phyloP scores from a whole-genome alignment of 306 rosid genomes.

The Prunus mume region DNA sequence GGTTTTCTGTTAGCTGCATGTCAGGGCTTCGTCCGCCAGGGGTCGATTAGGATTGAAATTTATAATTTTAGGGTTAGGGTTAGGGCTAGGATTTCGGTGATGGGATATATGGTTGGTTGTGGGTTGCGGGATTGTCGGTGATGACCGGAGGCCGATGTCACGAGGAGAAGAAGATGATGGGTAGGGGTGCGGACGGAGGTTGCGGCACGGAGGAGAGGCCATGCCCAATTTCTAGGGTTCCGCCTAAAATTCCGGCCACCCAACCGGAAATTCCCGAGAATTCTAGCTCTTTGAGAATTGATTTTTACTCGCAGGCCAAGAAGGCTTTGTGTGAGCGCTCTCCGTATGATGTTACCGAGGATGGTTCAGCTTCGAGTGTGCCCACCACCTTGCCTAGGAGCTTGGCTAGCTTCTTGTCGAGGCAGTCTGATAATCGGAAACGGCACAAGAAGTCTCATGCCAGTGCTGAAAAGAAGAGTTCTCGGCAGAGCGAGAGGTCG shows the following conservation, averaged over 20 bases:
- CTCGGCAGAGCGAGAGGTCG: conserved; percentile 50
- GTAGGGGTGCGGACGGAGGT: conserved; percentile 50
- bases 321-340: conserved; percentile 73
- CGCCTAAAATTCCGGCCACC: conserved; percentile 40
- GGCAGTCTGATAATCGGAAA: conserved; percentile 59
- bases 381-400: conserved; percentile 72
- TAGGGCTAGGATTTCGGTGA: conserved; percentile 44
- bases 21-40: conserved; percentile 2
- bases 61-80: conserved; percentile 7
- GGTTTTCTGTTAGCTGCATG: conserved; percentile 16
- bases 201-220: conserved; percentile 50
- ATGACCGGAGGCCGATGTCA: conserved; percentile 84
- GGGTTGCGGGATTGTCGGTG: conserved; percentile 48
- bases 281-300: conserved; percentile 31
- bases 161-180: conserved; percentile 57
- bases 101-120: conserved; percentile 50
- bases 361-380: conserved; percentile 47
- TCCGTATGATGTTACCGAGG: conserved; percentile 69
- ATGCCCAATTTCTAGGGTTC: conserved; percentile 41
- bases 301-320: conserved; percentile 70
- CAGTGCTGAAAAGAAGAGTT: conserved; percentile 61
- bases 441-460: conserved; percentile 78
- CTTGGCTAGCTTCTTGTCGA: conserved; percentile 58
- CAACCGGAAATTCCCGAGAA: conserved; percentile 27
- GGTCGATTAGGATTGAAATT: conserved; percentile 1